Evolutionary conservation across 140 eudicot species (phyloP).

Genomic region (Anethum foeniculum): DNA sequence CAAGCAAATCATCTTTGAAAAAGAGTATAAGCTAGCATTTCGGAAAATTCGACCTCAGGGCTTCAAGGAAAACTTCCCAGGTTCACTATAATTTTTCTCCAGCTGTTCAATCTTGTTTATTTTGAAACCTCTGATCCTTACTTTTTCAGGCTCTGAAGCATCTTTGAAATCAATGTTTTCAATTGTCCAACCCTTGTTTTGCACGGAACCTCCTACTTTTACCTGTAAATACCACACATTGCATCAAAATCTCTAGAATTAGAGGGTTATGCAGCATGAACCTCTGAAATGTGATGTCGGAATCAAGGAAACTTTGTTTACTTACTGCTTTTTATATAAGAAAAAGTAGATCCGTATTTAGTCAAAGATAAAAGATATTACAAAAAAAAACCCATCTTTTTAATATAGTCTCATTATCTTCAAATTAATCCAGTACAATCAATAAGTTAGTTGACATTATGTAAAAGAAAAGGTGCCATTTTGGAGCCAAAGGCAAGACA

Average conservation of each 20-base stretch:
- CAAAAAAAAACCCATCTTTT: neutral
- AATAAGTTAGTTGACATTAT: neutral
- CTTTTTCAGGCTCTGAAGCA: constrained; percentile 59
- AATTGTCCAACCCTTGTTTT: constrained; percentile 72
- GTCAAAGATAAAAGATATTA: neutral
- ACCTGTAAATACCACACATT: constrained; percentile 42
- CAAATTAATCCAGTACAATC: neutral
- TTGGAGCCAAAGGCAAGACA: neutral
- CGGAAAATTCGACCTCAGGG: constrained; percentile 27
- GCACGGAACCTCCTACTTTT: constrained; percentile 57
- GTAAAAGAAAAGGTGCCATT: neutral
- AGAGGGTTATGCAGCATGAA: neutral
- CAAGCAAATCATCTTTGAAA: neutral
- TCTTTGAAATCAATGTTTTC: constrained; percentile 65
- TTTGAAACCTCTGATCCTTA: constrained; percentile 79
- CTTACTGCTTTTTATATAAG: neutral
- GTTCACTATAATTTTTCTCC: constrained; percentile 46
- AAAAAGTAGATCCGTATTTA: neutral
- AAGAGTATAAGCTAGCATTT: neutral
- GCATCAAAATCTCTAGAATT: neutral
- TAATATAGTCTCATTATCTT: neutral
- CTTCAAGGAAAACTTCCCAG: constrained; percentile 54
- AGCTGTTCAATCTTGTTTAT: constrained; percentile 74
- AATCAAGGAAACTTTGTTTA: neutral
- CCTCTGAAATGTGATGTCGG: too few relatives aligned